Evolutionary conservation across 345 rosid genomes (phyloP).

Genomic region (Rhodamnia argentea): DNA sequence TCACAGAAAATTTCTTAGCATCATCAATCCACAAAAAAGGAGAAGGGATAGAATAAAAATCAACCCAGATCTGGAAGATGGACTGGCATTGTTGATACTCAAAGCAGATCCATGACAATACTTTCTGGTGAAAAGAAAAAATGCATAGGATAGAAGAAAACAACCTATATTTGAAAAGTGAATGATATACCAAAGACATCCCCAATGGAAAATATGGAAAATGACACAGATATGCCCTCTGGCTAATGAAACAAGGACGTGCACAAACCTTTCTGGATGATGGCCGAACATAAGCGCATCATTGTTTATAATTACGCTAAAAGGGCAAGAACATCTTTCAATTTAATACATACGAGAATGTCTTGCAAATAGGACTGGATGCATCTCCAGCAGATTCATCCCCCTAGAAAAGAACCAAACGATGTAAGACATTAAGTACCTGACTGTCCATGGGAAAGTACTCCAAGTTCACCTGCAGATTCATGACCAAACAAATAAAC

Average conservation of each 20-base stretch:
- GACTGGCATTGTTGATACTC: neutral
- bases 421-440: slow-evolving; percentile 18
- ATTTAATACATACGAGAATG: neutral
- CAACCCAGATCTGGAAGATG: neutral
- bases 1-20: neutral
- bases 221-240: neutral
- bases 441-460: slow-evolving; percentile 85
- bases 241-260: neutral
- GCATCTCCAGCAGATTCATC: neutral
- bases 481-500: neutral
- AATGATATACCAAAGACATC: neutral
- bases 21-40: neutral
- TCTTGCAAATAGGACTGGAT: neutral
- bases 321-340: neutral
- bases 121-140: neutral
- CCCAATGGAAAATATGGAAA: neutral
- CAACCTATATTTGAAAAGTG: neutral
- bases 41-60: neutral
- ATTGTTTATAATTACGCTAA: neutral
- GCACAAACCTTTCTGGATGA: neutral
- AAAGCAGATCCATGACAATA: neutral
- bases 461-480: slow-evolving; percentile 83
- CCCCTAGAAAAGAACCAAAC: neutral
- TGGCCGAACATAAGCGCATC: neutral
- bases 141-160: neutral